phyloP scores from a whole-genome alignment of 129 eudicot species.

The Tagetes erecta region DNA sequence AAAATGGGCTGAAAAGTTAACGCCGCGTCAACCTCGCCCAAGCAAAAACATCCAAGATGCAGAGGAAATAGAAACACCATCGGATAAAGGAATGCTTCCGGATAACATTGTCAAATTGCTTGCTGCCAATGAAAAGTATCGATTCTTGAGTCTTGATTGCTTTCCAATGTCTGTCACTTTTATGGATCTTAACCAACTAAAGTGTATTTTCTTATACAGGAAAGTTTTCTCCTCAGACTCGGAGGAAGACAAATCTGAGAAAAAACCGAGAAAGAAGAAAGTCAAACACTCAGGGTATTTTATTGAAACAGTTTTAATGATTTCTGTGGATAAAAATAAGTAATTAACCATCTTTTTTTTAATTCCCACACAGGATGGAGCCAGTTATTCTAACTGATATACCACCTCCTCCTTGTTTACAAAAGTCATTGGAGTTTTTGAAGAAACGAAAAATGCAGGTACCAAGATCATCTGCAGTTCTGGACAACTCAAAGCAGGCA shows the following conservation, averaged over 20 bases:
- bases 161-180: background rate
- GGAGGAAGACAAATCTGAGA: constrained; percentile 62
- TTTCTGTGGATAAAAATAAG: background rate
- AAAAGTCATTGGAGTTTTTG: constrained; percentile 75
- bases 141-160: background rate
- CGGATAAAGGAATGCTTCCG: constrained; percentile 70
- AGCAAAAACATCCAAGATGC: constrained; percentile 38
- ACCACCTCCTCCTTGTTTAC: constrained; percentile 72
- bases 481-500: constrained; percentile 79
- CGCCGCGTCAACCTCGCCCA: constrained; percentile 52
- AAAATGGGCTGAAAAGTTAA: constrained; percentile 71
- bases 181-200: background rate
- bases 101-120: constrained; percentile 76
- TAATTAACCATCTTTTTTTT: background rate
- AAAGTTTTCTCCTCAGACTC: constrained; percentile 79
- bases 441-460: constrained; percentile 76
- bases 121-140: constrained; percentile 73
- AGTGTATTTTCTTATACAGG: constrained; percentile 44
- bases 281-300: constrained; percentile 58
- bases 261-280: constrained; percentile 67
- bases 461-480: constrained; percentile 77
- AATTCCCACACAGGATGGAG: constrained; percentile 49
- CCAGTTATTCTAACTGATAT: constrained; percentile 68
- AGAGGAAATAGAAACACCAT: constrained; percentile 37
- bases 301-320: background rate